Evolutionary conservation across 805 yeast species (phyloP).

Genomic region (Wickerhamomyces mucosus): DNA sequence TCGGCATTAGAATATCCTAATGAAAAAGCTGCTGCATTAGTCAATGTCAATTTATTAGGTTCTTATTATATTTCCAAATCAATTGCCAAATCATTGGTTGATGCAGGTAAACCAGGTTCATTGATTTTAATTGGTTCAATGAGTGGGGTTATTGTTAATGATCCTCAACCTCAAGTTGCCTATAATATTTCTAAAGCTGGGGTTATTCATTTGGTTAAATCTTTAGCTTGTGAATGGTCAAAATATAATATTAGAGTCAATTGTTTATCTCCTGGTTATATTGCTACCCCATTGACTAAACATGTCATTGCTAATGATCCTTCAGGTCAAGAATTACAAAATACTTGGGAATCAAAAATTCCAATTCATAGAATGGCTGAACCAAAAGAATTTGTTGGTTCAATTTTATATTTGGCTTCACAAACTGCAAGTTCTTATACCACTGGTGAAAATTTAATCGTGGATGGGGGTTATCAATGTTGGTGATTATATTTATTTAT

Average conservation of each 20-base stretch:
- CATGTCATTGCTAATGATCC: conserved; percentile 48
- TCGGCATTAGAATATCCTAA: conserved; percentile 75
- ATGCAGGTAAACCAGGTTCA: conserved; percentile 45
- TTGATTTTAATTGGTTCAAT: conserved; percentile 67
- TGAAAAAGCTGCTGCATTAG: conserved; percentile 52
- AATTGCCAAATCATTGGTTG: conserved; percentile 59
- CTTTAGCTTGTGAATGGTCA: conserved; percentile 80
- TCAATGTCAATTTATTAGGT: conserved; percentile 68
- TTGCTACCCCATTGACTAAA: conserved; percentile 68
- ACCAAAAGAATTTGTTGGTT: conserved; percentile 75
- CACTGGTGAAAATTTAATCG: conserved; percentile 75
- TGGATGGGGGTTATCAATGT: conserved; percentile 82
- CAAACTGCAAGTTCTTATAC: conserved; percentile 67
- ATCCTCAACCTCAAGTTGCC: conserved; percentile 72
- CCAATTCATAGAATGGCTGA: conserved; percentile 82
- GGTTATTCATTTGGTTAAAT: conserved; percentile 68
- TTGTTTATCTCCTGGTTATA: conserved; percentile 74
- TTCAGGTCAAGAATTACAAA: conserved; percentile 40
- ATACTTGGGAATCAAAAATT: conserved; percentile 60
- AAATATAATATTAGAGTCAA: conserved; percentile 66
- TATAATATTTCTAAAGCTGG: conserved; percentile 86
- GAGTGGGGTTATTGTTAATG: conserved; percentile 71
- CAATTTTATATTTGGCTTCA: conserved; percentile 64
- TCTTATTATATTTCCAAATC: conserved; percentile 67
- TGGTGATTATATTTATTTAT: too few species aligned